Evolutionary conservation across 257 asterid species (phyloP), one percentile per base, ranked within the genome.

Genomic region (Cordia subcordata): DNA sequence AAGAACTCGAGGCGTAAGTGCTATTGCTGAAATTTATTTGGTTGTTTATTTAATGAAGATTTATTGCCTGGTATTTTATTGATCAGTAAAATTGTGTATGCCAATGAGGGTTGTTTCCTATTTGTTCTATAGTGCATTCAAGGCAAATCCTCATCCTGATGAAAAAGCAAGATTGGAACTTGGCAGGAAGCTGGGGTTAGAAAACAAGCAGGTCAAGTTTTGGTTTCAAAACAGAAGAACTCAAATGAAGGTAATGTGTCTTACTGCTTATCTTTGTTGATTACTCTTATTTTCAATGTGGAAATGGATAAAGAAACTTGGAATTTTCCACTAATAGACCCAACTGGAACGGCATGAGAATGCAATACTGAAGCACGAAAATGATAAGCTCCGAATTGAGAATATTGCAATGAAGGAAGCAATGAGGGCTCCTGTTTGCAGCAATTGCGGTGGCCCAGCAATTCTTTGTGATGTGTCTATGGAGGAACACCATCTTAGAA

Each of bases 201-300:
- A 80, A 72, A 72, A 72, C 63, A 79, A 77, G 74, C 95, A 88
- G 75, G 86, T 91, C 9, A 88, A 91, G 55, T 91, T 88, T 58
- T 91, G 96, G 98, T 91, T 88, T 70, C 98, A 91, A 71, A 91
- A 91, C 27, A 66, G 90, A 57, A 75, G 98, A 77, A 91, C 98
- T 8, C 98, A 91, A 60, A 79, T 85, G 93, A 91, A 91, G 94
- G 98, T 85, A 78, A 57, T 20, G 15, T 73, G 57, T 17, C 42
- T 50, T 11, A 39, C 35, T 58, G 37, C 14, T 63, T 51, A n/a
- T n/a, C 21, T 8, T 57, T 22, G 37, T 35, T 51, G 8, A 33
- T 22, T 53, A 11, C 16, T 45, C 35, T 11, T 12, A 35, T n/a
- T 1, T 20, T 67, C 32, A 13, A 35, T 46, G 63, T 56, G 21